These are phyloP conservation scores for Erythrophleum fordii DNA, from an alignment of 306 rosid species.

Conservation along the genomic window DNA sequence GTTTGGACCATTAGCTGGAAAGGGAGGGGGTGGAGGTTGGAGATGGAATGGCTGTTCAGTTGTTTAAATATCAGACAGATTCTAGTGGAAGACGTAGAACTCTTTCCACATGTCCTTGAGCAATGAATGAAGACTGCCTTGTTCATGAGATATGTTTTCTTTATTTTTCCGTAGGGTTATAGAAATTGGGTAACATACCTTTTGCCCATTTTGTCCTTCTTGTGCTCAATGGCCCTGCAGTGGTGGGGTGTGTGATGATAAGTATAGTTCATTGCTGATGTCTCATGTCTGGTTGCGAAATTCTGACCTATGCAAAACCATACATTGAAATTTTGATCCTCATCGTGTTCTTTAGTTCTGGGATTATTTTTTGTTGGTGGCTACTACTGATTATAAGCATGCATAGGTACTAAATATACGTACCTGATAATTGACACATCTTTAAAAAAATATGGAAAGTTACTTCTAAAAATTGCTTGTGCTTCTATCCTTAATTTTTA, in stretches of 20 bases:
- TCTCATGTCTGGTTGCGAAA: neutral
- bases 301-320: constrained; percentile 1
- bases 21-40: too few species aligned
- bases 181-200: neutral
- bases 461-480: neutral
- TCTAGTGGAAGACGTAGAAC: constrained; percentile 25
- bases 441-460: neutral
- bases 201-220: neutral
- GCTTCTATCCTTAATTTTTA: neutral
- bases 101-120: constrained; percentile 8
- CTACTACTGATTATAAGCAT: neutral
- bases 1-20: neutral
- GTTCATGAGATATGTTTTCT: constrained; percentile 9
- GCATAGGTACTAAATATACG: neutral
- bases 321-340: constrained; percentile 13
- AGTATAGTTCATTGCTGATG: neutral
- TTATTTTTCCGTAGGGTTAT: constrained; percentile 26
- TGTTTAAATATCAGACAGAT: constrained; percentile 12
- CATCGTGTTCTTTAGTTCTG: constrained; percentile 4
- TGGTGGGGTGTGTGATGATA: constrained; percentile 22
- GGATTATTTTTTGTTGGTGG: constrained; percentile 8
- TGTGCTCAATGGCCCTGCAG: constrained; percentile 7
- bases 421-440: neutral
- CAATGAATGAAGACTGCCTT: constrained; percentile 20
- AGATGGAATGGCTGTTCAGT: neutral